A percentile compares a stretch with the other conserved stretches of the same genome.
These are phyloP conservation scores for Phlebiopsis flavidoalba DNA, from an alignment of 768 basidiomycete species.

Conservation along the genomic window DNA sequence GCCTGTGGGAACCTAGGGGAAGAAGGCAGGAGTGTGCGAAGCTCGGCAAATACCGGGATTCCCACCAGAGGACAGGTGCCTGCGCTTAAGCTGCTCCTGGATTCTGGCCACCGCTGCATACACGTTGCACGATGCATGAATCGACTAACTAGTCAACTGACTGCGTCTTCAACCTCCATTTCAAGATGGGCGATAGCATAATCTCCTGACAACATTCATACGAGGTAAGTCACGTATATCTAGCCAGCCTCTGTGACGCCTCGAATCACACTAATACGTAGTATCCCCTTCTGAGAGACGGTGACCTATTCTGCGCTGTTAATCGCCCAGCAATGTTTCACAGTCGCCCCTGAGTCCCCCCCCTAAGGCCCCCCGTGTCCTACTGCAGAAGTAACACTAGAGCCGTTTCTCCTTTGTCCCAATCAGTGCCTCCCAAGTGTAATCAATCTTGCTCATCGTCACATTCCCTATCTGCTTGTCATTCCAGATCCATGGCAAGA, in stretches of 20 bases:
- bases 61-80: background rate
- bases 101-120: background rate
- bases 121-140: slow-evolving; percentile 3
- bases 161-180: background rate
- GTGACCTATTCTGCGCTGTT: too few relatives aligned
- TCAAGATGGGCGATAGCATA: background rate
- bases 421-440: background rate
- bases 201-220: background rate
- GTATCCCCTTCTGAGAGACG: background rate
- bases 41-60: background rate
- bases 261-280: background rate
- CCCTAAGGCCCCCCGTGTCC: too few relatives aligned
- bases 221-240: background rate
- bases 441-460: background rate
- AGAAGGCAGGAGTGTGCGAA: background rate
- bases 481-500: background rate
- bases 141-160: background rate
- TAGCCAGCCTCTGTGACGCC: background rate
- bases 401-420: background rate
- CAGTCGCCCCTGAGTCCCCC: too few relatives aligned
- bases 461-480: background rate
- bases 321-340: too few relatives aligned
- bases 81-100: background rate
- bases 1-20: background rate
- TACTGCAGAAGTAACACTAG: too few relatives aligned